Evolutionary conservation across 176 grass and related monocot species (phyloP).

Genomic region (Rhynchospora tenuis): DNA sequence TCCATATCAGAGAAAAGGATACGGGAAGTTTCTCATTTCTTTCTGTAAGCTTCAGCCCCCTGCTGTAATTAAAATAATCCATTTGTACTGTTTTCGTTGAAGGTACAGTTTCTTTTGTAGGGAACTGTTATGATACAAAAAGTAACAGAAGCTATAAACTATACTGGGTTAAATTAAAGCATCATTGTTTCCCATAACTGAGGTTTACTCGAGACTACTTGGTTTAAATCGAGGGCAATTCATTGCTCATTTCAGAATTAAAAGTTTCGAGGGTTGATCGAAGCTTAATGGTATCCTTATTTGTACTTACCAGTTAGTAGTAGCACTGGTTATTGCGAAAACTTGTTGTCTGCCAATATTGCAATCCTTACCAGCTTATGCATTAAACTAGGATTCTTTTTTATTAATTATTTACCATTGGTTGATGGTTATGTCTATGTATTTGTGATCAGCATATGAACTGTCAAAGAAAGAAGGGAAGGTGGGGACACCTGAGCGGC

Average conservation of each 20-base stretch:
- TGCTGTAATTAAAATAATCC: neutral
- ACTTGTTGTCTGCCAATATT: neutral
- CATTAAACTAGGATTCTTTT: neutral
- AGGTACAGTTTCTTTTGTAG: neutral
- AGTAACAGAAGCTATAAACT: neutral
- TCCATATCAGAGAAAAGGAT: conserved; percentile 99
- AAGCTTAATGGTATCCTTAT: neutral
- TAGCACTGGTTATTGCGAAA: neutral
- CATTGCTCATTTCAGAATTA: too few relatives aligned
- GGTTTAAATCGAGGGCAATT: too few relatives aligned
- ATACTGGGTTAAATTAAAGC: neutral
- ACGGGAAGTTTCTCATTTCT: conserved; percentile 94
- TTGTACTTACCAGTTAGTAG: neutral
- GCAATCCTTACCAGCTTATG: neutral
- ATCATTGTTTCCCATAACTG: neutral
- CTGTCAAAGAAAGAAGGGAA: conserved; percentile 99
- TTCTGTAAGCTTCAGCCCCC: conserved; percentile 63
- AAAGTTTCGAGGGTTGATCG: too few relatives aligned
- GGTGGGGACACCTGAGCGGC: conserved; percentile 91
- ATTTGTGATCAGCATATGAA: conserved; percentile 62
- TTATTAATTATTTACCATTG: neutral
- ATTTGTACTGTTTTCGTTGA: neutral
- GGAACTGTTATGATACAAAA: conserved; percentile 4
- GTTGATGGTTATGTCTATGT: neutral
- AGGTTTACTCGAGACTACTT: neutral